A percentile compares a stretch with the other conserved stretches of the same genome.
Conservation (phyloP, 2,329 filamentous ascomycete genomes). For the Calonectria multiphialidica region DNA sequence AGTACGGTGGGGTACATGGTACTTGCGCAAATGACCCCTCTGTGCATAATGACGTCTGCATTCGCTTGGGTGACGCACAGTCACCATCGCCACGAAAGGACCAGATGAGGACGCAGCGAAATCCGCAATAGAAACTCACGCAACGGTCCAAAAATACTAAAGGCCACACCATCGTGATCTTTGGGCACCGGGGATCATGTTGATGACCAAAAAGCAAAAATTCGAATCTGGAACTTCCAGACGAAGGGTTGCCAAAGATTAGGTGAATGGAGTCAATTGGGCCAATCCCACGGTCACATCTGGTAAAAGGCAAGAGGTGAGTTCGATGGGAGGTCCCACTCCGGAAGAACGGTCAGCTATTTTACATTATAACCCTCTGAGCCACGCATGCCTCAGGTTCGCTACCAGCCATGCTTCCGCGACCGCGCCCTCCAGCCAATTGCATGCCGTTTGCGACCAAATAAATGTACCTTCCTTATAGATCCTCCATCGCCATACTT, state of each 20-base stretch:
- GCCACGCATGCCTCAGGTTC: accelerated
- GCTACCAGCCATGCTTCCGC: slow-evolving; percentile 7
- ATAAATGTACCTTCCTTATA: slow-evolving; percentile 2
- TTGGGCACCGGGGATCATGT: neutral
- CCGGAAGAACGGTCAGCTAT: slow-evolving; percentile 49
- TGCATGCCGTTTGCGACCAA: neutral
- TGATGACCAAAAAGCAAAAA: slow-evolving; percentile 47
- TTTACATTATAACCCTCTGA: slow-evolving; percentile 36
- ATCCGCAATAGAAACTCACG: neutral
- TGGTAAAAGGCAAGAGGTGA: slow-evolving; percentile 86
- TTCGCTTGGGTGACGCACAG: neutral
- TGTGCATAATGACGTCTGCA: slow-evolving; percentile 11
- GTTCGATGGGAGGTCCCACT: slow-evolving; percentile 80
- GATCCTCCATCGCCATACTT: neutral
- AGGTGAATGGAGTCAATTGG: slow-evolving; percentile 63
- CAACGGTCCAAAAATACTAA: neutral
- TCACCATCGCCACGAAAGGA: neutral
- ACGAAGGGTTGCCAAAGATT: slow-evolving; percentile 64
- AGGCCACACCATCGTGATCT: slow-evolving; percentile 13
- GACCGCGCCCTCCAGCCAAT: neutral
- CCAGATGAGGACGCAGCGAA: neutral
- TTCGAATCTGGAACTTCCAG: slow-evolving; percentile 57
- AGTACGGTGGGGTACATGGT: slow-evolving; percentile 6
- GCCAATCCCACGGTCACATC: slow-evolving; percentile 77
- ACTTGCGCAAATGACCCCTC: neutral